Evolutionary conservation across 805 yeast species (phyloP).

Genomic region (Pichia heedii): DNA sequence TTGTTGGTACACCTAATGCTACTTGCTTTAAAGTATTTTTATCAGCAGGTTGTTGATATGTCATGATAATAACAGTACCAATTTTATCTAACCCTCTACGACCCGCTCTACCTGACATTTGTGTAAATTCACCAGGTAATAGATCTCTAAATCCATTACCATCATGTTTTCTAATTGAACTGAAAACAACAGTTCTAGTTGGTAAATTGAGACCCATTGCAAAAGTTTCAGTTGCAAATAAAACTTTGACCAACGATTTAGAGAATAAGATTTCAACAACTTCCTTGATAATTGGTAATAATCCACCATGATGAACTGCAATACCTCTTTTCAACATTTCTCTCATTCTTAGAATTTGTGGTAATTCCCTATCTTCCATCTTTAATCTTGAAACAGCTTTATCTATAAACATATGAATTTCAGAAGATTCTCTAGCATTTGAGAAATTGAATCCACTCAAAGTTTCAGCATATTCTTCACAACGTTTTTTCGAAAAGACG

Average conservation of each 20-base stretch:
- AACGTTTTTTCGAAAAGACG: slow-evolving; percentile 86
- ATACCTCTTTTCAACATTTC: slow-evolving; percentile 84
- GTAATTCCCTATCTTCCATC: slow-evolving; percentile 86
- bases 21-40: slow-evolving; percentile 63
- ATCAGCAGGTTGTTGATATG: slow-evolving; percentile 58
- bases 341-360: slow-evolving; percentile 78
- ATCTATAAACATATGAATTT: slow-evolving; percentile 88
- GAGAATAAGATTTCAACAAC: slow-evolving; percentile 94
- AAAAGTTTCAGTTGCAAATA: slow-evolving; percentile 96
- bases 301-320: slow-evolving; percentile 97
- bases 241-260: slow-evolving; percentile 73
- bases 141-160: slow-evolving; percentile 75
- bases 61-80: slow-evolving; percentile 92
- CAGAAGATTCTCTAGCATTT: slow-evolving; percentile 77
- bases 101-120: slow-evolving; percentile 99
- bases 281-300: slow-evolving; percentile 80
- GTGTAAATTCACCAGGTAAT: slow-evolving; percentile 94
- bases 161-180: slow-evolving; percentile 81
- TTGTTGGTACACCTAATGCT: slow-evolving; percentile 83
- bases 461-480: slow-evolving; percentile 87
- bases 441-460: slow-evolving; percentile 70
- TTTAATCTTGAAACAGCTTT: slow-evolving; percentile 79
- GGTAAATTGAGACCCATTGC: slow-evolving; percentile 98
- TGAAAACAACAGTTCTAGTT: slow-evolving; percentile 90
- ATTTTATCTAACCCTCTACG: slow-evolving; percentile 90